Base-by-base conservation (phyloP, 2,329 filamentous ascomycete genomes). In the Curvularia sp. region DNA sequence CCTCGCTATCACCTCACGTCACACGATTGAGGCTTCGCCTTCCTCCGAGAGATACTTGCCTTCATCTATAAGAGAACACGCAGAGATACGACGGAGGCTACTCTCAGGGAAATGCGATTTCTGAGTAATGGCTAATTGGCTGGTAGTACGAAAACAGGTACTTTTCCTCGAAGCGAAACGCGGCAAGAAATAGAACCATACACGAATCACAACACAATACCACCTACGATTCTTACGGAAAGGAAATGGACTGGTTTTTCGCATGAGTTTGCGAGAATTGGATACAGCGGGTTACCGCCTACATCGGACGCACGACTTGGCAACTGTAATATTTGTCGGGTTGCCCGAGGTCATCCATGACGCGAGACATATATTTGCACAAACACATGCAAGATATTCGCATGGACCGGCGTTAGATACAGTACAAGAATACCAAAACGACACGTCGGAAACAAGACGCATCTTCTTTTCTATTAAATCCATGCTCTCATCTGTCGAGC, bases 121-220 rank as follows among this genome's bases (percentile, higher is more conserved):
- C 13, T 15, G 25, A 7, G 36, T 42, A 3, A 51, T 55, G 38
- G 61, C 67, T 74, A 49, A 74, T 66, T 55, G 30, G 1, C 21
- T 34, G 28, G 28, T 69, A 96, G 95, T 99, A 54, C 91, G 93
- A 78, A 92, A 94, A 83, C 91, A 97, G 81, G 95, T 99, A 30
- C 84, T 99, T 28, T 99, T 99, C 80, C 86, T 98, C 56, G 95
- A 99, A 78, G 88, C 91, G 75, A 97, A 96, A 77, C 90, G 92
- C 76, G 89, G 89, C 77, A 88, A 85, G 80, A 85, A 79, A 66
- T 58, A 55, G 42, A 30, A 27, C 15, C 15, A 10, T 12, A 30
- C 10, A 5, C 28, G 1, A 19, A 47, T 8, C 23, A 61, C 43
- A 27, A 50, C 10, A 42, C 15, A 57, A 51, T n/a, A 27, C 3